These are phyloP conservation scores for Theileria orientalis DNA, from an alignment of 169 alveolate genomes.

Conservation along the genomic window DNA sequence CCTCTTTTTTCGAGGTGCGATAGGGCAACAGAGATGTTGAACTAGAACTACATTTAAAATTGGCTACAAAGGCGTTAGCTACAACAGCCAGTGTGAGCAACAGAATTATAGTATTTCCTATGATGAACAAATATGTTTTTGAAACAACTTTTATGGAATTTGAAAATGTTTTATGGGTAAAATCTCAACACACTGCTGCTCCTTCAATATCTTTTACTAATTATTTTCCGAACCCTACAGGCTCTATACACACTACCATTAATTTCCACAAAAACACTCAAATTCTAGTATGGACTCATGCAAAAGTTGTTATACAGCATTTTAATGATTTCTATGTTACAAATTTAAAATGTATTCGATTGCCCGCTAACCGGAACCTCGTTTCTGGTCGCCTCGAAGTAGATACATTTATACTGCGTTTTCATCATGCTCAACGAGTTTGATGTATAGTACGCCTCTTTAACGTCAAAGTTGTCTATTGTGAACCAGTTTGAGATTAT, in stretches of 20 bases:
- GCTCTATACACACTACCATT: neutral
- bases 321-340: neutral
- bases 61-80: constrained; percentile 7
- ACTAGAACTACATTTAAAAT: neutral
- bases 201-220: neutral
- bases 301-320: neutral
- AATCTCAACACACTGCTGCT: neutral
- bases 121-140: constrained; percentile 4
- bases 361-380: constrained; percentile 53
- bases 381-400: constrained; percentile 85
- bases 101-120: neutral
- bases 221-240: neutral
- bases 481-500: constrained; percentile 81
- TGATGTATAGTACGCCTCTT: constrained; percentile 86
- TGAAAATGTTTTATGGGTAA: neutral
- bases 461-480: constrained; percentile 77
- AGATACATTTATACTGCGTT: constrained; percentile 86
- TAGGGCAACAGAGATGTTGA: neutral
- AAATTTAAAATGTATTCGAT: constrained; percentile 27
- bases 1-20: neutral
- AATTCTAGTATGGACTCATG: too few relatives aligned
- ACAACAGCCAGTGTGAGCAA: constrained; percentile 14
- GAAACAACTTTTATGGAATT: neutral
- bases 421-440: constrained; percentile 86
- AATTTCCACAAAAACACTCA: neutral